A percentile compares a stretch with the other conserved stretches of the same genome.
phyloP scores from a whole-genome alignment of 768 basidiomycete species.

The Leccinellum luteum region DNA sequence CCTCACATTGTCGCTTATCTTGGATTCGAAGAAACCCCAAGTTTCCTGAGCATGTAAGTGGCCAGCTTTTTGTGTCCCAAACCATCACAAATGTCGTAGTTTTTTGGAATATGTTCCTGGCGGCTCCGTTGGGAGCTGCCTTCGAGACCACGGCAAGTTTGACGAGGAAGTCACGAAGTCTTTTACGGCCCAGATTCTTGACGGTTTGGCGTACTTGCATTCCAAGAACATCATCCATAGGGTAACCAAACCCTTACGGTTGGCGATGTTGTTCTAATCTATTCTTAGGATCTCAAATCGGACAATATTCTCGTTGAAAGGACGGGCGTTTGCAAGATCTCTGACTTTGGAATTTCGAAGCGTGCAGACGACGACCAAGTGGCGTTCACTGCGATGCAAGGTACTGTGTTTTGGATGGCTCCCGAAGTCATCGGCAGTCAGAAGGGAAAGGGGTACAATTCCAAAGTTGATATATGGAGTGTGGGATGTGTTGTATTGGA shows the following conservation, averaged over 20 bases:
- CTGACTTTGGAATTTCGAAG: conserved; percentile 99
- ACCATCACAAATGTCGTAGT: conserved; percentile 40
- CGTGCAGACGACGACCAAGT: conserved; percentile 83
- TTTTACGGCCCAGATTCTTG: conserved; percentile 89
- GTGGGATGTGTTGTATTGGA: conserved; percentile 98
- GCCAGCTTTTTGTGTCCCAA: background rate
- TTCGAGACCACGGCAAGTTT: conserved; percentile 91
- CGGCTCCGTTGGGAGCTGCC: conserved; percentile 87
- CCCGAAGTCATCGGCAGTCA: conserved; percentile 89
- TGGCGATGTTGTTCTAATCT: conserved; percentile 6
- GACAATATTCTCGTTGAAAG: conserved; percentile 98
- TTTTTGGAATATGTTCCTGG: conserved; percentile 99
- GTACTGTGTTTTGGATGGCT: conserved; percentile 99
- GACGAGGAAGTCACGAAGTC: conserved; percentile 89
- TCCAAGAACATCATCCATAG: conserved; percentile 89
- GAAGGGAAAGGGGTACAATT: conserved; percentile 84
- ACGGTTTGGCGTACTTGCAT: conserved; percentile 92
- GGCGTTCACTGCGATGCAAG: conserved; percentile 91
- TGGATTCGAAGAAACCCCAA: conserved; percentile 87
- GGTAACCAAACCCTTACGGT: conserved; percentile 42
- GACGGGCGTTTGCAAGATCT: conserved; percentile 92
- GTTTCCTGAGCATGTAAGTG: conserved; percentile 88
- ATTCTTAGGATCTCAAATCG: conserved; percentile 83
- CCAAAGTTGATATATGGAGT: conserved; percentile 98
- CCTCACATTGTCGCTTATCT: conserved; percentile 97